Percentiles rank a stretch among this genome's conserved stretches.
Evolutionary conservation across 1,139 yeast genomes (phyloP).

Genomic region (Yamadazyma conglobata): DNA sequence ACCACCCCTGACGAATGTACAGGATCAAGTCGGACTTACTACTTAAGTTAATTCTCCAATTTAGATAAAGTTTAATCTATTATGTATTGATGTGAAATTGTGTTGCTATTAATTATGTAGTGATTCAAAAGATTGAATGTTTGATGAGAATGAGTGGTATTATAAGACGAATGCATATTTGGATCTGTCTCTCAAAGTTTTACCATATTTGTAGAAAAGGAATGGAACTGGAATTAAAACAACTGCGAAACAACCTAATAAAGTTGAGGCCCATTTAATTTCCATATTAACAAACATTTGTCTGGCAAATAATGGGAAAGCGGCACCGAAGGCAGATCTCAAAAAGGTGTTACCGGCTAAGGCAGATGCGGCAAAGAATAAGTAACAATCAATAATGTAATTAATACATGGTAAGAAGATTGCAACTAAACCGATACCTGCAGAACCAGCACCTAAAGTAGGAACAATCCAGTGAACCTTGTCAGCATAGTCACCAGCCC

Average conservation of each 20-base stretch:
- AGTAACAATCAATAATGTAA: slow-evolving; percentile 77
- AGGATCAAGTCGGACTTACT: no score
- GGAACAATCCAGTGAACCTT: slow-evolving; percentile 85
- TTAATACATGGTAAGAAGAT: slow-evolving; percentile 77
- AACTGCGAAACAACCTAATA: slow-evolving; percentile 66
- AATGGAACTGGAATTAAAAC: slow-evolving; percentile 73
- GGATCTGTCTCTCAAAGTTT: slow-evolving; percentile 54
- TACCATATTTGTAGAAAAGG: slow-evolving; percentile 64
- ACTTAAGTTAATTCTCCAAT: no score
- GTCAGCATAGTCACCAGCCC: slow-evolving; percentile 75
- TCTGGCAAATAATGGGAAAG: slow-evolving; percentile 48
- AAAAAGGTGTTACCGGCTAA: slow-evolving; percentile 82
- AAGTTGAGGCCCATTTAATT: slow-evolving; percentile 78
- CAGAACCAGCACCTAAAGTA: slow-evolving; percentile 63
- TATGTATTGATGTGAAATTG: no score
- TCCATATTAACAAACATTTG: slow-evolving; percentile 76
- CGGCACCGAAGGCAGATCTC: slow-evolving; percentile 58
- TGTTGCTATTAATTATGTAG: no score
- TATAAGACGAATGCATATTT: slow-evolving; percentile 51
- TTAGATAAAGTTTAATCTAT: no score
- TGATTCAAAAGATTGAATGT: no score
- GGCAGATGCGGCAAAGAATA: slow-evolving; percentile 83
- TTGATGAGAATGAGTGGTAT: neutral
- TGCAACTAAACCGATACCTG: slow-evolving; percentile 72
- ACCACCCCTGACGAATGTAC: no score